These are phyloP conservation scores for Exophiala lecanii-corni DNA, from an alignment of 2,329 filamentous ascomycete genomes.

Conservation along the genomic window DNA sequence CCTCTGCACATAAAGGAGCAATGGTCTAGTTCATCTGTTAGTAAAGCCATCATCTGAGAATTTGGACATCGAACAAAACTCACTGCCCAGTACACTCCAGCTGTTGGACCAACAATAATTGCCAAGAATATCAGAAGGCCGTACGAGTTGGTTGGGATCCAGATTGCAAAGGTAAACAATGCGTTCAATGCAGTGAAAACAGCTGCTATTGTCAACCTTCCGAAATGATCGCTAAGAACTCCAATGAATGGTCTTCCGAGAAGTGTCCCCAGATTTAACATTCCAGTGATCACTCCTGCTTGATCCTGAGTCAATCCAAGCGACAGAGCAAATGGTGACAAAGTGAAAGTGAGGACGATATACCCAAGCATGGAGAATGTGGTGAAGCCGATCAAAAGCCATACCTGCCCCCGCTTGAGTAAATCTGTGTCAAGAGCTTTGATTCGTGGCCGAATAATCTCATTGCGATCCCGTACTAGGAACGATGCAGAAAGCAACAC, in stretches of 20 bases:
- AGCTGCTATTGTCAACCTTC: slow-evolving; percentile 41
- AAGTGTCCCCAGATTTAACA: slow-evolving; percentile 47
- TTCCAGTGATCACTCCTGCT: slow-evolving; percentile 38
- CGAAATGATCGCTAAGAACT: slow-evolving; percentile 41
- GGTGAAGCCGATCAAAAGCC: slow-evolving; percentile 33
- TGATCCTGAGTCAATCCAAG: slow-evolving; percentile 39
- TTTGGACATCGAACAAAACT: not conserved
- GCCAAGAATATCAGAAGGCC: slow-evolving; percentile 42
- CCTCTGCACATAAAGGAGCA: slow-evolving; percentile 29
- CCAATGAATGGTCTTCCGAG: slow-evolving; percentile 46
- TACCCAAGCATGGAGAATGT: slow-evolving; percentile 47
- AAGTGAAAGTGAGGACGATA: slow-evolving; percentile 42
- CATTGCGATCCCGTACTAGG: slow-evolving; percentile 30
- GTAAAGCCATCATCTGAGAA: not conserved
- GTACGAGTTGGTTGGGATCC: slow-evolving; percentile 43
- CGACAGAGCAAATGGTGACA: slow-evolving; percentile 45
- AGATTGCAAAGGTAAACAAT: slow-evolving; percentile 40
- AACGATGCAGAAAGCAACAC: slow-evolving; percentile 26
- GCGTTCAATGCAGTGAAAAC: slow-evolving; percentile 37
- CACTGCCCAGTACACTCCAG: slow-evolving; percentile 46
- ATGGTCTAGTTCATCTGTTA: slow-evolving; percentile 24
- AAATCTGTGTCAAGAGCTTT: slow-evolving; percentile 25
- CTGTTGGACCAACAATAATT: slow-evolving; percentile 40
- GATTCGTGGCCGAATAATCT: slow-evolving; percentile 23
- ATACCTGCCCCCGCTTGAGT: slow-evolving; percentile 23